Conservation (phyloP, 1,139 yeast genomes). For the Geotrichum aggregatum region DNA sequence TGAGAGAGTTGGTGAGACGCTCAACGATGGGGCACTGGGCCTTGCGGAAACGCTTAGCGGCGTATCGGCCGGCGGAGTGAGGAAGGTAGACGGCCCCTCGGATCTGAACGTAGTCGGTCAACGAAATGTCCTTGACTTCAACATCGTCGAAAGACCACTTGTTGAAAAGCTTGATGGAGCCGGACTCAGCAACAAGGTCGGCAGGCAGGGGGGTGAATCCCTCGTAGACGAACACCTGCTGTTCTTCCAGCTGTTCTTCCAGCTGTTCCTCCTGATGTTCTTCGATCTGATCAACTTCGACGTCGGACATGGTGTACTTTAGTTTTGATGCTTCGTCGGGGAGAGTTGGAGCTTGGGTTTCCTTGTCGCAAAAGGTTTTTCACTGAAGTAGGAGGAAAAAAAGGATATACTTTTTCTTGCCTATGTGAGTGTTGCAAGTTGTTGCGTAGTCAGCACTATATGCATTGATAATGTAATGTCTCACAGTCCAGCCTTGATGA, state of each 20-base stretch:
- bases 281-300: constrained; percentile 22
- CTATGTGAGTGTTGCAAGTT: neutral
- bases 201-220: constrained; percentile 80
- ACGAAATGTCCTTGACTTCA: constrained; percentile 95
- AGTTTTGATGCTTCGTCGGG: constrained; percentile 9
- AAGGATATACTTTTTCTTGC: constrained; percentile 6
- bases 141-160: constrained; percentile 98
- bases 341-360: constrained; percentile 8
- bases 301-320: constrained; percentile 28
- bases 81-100: constrained; percentile 96
- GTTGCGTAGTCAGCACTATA: neutral
- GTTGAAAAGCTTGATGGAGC: constrained; percentile 97
- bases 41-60: constrained; percentile 99
- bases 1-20: constrained; percentile 98
- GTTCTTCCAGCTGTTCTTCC: constrained; percentile 22
- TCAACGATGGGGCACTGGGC: constrained; percentile 99
- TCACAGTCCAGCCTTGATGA: too few relatives aligned
- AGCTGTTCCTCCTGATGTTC: constrained; percentile 13
- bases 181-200: constrained; percentile 93
- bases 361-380: constrained; percentile 18
- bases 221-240: constrained; percentile 30
- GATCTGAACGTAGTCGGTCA: constrained; percentile 97
- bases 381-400: constrained; percentile 8
- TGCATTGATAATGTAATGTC: too few relatives aligned
- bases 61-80: constrained; percentile 99